Percentiles rank a stretch among this genome's conserved stretches.
These are phyloP conservation scores for Cochlearia excelsa DNA, from an alignment of 345 rosid species.

Conservation along the genomic window DNA sequence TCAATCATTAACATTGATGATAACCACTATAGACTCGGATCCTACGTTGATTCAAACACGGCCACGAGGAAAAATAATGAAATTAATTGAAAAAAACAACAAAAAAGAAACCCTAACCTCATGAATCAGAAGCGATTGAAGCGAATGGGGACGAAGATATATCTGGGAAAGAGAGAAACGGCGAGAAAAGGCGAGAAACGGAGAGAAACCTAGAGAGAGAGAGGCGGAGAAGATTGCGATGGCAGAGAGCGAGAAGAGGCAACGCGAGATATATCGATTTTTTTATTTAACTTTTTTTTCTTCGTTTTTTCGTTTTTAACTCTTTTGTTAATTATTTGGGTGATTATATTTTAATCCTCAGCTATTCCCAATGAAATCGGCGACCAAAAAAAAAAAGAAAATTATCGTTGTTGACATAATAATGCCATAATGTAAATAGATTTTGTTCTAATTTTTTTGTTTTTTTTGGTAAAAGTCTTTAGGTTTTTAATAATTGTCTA, in stretches of 20 bases:
- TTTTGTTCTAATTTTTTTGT: too few relatives aligned
- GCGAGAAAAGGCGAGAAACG: slow-evolving; percentile 8
- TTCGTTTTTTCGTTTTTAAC: not conserved
- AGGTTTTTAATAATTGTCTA: too few relatives aligned
- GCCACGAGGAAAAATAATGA: not conserved
- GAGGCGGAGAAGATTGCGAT: slow-evolving; percentile 34
- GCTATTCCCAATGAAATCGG: slow-evolving; percentile 4
- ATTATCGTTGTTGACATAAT: too few relatives aligned
- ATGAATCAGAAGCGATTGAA: slow-evolving; percentile 29
- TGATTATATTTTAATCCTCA: not conserved
- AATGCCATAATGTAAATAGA: too few relatives aligned
- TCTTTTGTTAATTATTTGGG: not conserved
- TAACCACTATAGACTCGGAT: slow-evolving; percentile 22
- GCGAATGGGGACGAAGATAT: slow-evolving; percentile 27
- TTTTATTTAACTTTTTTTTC: too few relatives aligned
- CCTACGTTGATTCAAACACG: slow-evolving; percentile 11
- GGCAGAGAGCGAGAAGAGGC: slow-evolving; percentile 12
- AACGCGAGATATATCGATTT: slow-evolving; percentile 34
- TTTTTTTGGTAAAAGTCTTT: too few relatives aligned
- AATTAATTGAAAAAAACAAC: not conserved
- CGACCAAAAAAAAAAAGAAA: not conserved
- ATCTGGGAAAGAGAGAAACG: slow-evolving; percentile 15
- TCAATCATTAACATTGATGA: slow-evolving; percentile 36
- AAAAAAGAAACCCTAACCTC: slow-evolving; percentile 38
- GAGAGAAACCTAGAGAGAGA: slow-evolving; percentile 19